Evolutionary conservation across 768 basidiomycete genomes (phyloP), one percentile per base, ranked within the genome.

Genomic region (Kwoniella sp.): DNA sequence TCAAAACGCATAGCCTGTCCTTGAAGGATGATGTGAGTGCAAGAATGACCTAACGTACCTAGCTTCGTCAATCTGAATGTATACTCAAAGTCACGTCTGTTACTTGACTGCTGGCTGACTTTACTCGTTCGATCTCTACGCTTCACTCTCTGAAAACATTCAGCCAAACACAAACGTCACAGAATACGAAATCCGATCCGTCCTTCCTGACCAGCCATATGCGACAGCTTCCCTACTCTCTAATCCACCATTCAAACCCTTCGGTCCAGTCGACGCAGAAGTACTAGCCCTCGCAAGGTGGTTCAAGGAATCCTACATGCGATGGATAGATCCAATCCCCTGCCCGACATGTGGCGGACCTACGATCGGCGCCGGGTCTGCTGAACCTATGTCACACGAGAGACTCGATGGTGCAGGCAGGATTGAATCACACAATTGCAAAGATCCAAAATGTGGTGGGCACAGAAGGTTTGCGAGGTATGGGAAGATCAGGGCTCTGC

Each of bases 281-380:
- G 82, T 81, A 13, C 62, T 78, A 21, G 68, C 70, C 1, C 69
- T 82, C 12, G 79, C 80, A 13, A 62, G 67, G 60, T 83, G 82
- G 82, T 83, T 82, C 77, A 82, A 82, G 64, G 44, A 59, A 6
- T 54, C 57, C 26, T 82, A 74, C 61, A 80, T 82, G 76, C 68
- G 60, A 24, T 83, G 82, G 82, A 72, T 79, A 19, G 82, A 83
- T 63, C 82, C 82, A 1, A 79, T 82, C 44, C 69, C 65, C 13
- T 83, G 82, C 60, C 68, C 79, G 0, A 44, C 13, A 17, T 83
- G 82, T 56, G 49, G 56, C 9, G 72, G 73, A 0, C 19, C 65
- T 3, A 82, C 80, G 25, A 50, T 26, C 13, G 51, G 49, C 2
- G 46, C 37, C 3, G 73, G 67, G 0, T 49, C 50, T 17, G 71